Conservation (phyloP, 2,329 filamentous ascomycete genomes). For the Pyricularia sp. region DNA sequence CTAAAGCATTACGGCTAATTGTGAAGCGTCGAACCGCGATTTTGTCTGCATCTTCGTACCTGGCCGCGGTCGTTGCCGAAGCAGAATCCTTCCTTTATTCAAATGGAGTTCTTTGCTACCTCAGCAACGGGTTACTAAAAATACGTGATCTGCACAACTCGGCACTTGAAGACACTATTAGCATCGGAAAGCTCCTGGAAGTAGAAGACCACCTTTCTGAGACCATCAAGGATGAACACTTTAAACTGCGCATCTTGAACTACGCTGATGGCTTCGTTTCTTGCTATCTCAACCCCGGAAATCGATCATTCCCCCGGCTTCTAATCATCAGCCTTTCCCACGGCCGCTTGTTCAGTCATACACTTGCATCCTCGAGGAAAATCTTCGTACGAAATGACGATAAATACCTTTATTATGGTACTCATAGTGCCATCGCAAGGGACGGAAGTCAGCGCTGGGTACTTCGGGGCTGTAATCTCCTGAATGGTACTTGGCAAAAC, state of each 20-base stretch:
- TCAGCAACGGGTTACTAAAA: constrained; percentile 38
- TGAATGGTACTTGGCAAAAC: neutral
- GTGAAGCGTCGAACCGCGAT: constrained; percentile 53
- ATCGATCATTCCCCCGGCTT: constrained; percentile 28
- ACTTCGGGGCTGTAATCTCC: constrained; percentile 43
- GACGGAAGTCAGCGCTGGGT: constrained; percentile 55
- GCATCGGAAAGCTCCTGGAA: constrained; percentile 33
- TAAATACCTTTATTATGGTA: constrained; percentile 56
- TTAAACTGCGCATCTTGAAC: constrained; percentile 27
- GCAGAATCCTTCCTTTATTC: constrained; percentile 54
- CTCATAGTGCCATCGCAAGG: constrained; percentile 42
- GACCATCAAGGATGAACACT: neutral
- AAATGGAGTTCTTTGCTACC: constrained; percentile 57
- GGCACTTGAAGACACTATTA: constrained; percentile 44
- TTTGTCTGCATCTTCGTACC: constrained; percentile 51
- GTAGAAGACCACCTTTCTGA: constrained; percentile 21
- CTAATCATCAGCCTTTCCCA: constrained; percentile 36
- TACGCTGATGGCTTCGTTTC: constrained; percentile 49
- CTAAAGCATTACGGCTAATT: constrained; percentile 44
- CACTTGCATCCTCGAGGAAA: constrained; percentile 37
- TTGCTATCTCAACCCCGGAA: constrained; percentile 40
- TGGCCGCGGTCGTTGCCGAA: constrained; percentile 47
- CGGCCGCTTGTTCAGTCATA: constrained; percentile 29
- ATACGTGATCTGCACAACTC: constrained; percentile 48
- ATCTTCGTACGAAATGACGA: constrained; percentile 60